A percentile compares a stretch with the other conserved stretches of the same genome.
phyloP scores from a whole-genome alignment of 1,139 yeast species.

The Kodamaea ohmeri region DNA sequence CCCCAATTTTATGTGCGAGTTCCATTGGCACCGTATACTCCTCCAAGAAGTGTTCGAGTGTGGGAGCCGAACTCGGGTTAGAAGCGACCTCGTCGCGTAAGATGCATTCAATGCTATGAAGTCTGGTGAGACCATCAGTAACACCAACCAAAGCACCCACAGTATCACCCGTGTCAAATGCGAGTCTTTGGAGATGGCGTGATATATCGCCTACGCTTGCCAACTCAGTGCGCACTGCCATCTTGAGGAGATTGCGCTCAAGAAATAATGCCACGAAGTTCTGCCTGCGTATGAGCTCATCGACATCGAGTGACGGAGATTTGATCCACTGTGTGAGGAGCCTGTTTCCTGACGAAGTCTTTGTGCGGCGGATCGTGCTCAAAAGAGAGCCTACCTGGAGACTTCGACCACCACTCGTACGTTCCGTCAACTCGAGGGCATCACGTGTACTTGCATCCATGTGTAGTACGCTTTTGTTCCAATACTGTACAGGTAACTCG shows the following conservation, averaged over 20 bases:
- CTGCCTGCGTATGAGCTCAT: constrained; percentile 60
- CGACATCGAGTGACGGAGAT: constrained; percentile 66
- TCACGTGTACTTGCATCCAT: constrained; percentile 82
- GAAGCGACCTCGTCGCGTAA: constrained; percentile 18
- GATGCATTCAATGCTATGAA: constrained; percentile 24
- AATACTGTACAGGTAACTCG: constrained; percentile 37
- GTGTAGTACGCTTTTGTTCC: constrained; percentile 56
- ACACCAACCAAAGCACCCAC: constrained; percentile 31
- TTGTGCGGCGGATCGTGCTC: constrained; percentile 65
- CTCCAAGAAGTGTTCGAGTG: constrained; percentile 19
- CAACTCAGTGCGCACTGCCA: constrained; percentile 25
- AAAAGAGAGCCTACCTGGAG: constrained; percentile 67
- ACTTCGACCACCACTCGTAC: constrained; percentile 54
- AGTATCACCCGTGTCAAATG: constrained; percentile 36
- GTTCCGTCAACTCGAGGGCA: constrained; percentile 66
- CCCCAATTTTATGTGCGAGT: constrained; percentile 26
- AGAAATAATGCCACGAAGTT: constrained; percentile 55
- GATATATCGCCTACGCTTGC: constrained; percentile 37
- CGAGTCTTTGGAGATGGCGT: constrained; percentile 36
- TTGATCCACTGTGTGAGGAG: constrained; percentile 76
- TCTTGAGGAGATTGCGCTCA: constrained; percentile 35
- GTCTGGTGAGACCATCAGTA: constrained; percentile 32
- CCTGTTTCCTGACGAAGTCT: constrained; percentile 80
- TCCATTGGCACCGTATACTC: constrained; percentile 31
- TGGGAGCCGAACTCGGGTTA: constrained; percentile 10